Evolutionary conservation across 805 yeast genomes (phyloP).

Genomic region (Cyberlindnera bimundalis): DNA sequence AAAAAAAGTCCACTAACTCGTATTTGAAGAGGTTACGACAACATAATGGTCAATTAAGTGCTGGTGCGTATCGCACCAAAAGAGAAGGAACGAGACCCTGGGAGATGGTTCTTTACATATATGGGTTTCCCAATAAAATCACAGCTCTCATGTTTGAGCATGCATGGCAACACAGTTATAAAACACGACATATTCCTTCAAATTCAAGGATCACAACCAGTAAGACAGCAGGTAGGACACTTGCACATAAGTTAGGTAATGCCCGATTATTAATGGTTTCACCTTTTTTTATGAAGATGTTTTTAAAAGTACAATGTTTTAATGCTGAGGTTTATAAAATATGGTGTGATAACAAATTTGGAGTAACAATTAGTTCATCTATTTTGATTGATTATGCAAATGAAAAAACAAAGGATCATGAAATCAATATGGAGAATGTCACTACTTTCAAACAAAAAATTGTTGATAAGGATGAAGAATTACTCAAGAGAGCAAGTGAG

Average conservation of each 20-base stretch:
- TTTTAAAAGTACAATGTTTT: slow-evolving; percentile 46
- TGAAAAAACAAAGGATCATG: slow-evolving; percentile 10
- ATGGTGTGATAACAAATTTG: slow-evolving; percentile 25
- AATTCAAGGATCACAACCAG: slow-evolving; percentile 36
- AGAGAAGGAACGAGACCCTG: slow-evolving; percentile 63
- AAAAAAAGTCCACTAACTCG: no score
- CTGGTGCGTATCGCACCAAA: slow-evolving; percentile 72
- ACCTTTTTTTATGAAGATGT: slow-evolving; percentile 42
- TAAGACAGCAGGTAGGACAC: slow-evolving; percentile 36
- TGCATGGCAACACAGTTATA: slow-evolving; percentile 75
- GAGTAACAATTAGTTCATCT: slow-evolving; percentile 8
- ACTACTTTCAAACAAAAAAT: slow-evolving; percentile 24
- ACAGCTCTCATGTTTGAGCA: slow-evolving; percentile 79
- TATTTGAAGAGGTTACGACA: slow-evolving; percentile 52
- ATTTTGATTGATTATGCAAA: slow-evolving; percentile 7
- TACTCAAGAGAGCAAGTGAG: slow-evolving; percentile 19
- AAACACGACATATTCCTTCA: slow-evolving; percentile 54
- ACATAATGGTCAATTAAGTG: slow-evolving; percentile 69
- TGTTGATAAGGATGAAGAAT: slow-evolving; percentile 11
- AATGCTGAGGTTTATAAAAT: slow-evolving; percentile 24
- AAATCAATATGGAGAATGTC: slow-evolving; percentile 27
- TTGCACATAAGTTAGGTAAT: slow-evolving; percentile 47
- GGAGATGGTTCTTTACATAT: slow-evolving; percentile 59
- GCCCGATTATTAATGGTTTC: slow-evolving; percentile 41
- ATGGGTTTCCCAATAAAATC: slow-evolving; percentile 69